Conservation (phyloP, 148 eudicot genomes). For the Limonium bicolor region DNA sequence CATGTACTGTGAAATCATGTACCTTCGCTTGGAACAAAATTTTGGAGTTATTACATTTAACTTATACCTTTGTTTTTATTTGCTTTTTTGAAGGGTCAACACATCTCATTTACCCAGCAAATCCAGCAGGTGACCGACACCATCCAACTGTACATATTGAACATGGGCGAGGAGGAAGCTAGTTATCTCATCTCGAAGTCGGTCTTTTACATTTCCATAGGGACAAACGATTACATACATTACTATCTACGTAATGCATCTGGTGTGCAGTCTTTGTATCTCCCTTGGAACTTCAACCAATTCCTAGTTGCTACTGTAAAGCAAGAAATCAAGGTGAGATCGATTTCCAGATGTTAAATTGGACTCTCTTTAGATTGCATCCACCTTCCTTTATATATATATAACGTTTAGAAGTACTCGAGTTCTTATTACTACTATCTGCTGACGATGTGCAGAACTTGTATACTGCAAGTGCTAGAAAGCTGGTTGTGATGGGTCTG, state of each 20-base stretch:
- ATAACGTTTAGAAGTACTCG: background rate
- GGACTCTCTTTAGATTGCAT: background rate
- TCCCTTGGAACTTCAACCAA: slow-evolving; percentile 72
- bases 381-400: background rate
- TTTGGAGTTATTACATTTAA: background rate
- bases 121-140: slow-evolving; percentile 75
- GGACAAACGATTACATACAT: slow-evolving; percentile 86
- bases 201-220: slow-evolving; percentile 74
- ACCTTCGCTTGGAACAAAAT: background rate
- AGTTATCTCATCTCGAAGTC: slow-evolving; percentile 44
- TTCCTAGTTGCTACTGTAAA: slow-evolving; percentile 47
- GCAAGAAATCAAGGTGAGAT: slow-evolving; percentile 59
- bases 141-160: slow-evolving; percentile 47
- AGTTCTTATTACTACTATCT: background rate
- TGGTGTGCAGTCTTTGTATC: slow-evolving; percentile 50
- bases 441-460: slow-evolving; percentile 31
- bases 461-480: slow-evolving; percentile 45
- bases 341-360: background rate
- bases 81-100: slow-evolving; percentile 54
- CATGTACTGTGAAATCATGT: too few species aligned
- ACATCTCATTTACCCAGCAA: slow-evolving; percentile 73
- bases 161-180: slow-evolving; percentile 65
- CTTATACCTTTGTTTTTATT: background rate
- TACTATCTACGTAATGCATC: slow-evolving; percentile 81
- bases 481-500: slow-evolving; percentile 73